Conservation (phyloP, 192 early-diverging fungal genomes). For the Coemansia sp. region DNA sequence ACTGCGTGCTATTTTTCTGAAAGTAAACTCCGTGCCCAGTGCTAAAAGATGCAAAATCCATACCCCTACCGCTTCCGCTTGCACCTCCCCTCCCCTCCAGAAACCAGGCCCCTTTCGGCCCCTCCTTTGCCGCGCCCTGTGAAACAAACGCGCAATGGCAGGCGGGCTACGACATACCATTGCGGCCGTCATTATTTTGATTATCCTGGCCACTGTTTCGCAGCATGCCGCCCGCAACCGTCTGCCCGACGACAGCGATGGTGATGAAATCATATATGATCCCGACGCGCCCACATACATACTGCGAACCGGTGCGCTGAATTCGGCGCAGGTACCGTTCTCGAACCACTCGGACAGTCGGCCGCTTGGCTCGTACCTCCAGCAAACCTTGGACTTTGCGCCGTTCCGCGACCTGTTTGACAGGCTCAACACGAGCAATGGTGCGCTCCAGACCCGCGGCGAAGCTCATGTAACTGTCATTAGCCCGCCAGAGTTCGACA, state of each 20-base stretch:
- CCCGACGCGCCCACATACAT: conserved; percentile 25
- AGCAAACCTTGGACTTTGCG: conserved; percentile 55
- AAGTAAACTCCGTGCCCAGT: too few relatives aligned
- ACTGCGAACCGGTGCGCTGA: conserved; percentile 32
- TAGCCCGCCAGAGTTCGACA: conserved; percentile 60
- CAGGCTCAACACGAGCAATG: conserved; percentile 42
- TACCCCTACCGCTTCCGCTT: too few relatives aligned
- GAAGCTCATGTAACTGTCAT: conserved; percentile 71
- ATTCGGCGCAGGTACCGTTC: conserved; percentile 46
- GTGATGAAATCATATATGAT: conserved; percentile 19
- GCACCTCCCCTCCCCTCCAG: too few relatives aligned
- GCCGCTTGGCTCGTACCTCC: conserved; percentile 52
- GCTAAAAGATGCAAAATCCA: too few relatives aligned
- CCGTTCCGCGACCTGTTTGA: conserved; percentile 51
- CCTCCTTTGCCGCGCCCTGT: too few relatives aligned
- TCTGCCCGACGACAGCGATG: neutral
- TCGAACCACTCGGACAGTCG: conserved; percentile 25
- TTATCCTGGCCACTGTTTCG: too few relatives aligned
- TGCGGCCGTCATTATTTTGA: too few relatives aligned
- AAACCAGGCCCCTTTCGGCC: too few relatives aligned
- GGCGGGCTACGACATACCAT: too few relatives aligned
- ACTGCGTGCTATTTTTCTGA: neutral
- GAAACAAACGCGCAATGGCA: too few relatives aligned
- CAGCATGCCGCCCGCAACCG: too few relatives aligned
- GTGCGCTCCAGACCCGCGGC: conserved; percentile 46